phyloP scores from a whole-genome alignment of 2,329 filamentous ascomycete species.

The Cercospora sojina region DNA sequence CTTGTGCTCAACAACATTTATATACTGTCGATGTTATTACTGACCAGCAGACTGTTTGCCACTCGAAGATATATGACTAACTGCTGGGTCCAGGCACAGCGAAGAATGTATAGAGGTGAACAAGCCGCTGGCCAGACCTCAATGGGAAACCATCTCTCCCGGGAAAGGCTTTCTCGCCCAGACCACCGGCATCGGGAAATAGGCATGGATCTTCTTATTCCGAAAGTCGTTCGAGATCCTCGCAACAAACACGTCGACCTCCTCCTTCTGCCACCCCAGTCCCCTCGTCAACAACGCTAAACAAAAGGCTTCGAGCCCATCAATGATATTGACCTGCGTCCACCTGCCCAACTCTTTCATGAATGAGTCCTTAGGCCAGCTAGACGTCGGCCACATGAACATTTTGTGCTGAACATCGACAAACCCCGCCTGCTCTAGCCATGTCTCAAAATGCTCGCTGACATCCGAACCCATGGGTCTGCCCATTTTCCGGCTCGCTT shows the following conservation, averaged over 20 bases:
- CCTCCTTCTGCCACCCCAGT: conserved; percentile 45
- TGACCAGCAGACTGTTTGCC: not conserved
- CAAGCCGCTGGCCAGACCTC: not conserved
- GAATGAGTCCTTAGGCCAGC: conserved; percentile 50
- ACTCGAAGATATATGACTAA: not conserved
- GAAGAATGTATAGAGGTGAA: not conserved
- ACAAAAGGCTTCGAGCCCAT: conserved; percentile 46
- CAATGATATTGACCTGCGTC: conserved; percentile 44
- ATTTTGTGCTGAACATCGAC: conserved; percentile 44
- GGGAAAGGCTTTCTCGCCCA: conserved; percentile 37
- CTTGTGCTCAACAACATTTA: not conserved
- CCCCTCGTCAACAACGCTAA: conserved; percentile 44
- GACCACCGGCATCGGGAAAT: conserved; percentile 42
- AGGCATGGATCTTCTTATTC: conserved; percentile 40
- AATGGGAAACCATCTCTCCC: conserved; percentile 21
- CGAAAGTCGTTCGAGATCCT: conserved; percentile 37
- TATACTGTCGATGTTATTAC: not conserved
- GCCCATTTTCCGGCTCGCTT: conserved; percentile 43
- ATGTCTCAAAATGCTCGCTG: conserved; percentile 40
- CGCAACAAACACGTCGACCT: conserved; percentile 47
- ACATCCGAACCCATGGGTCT: conserved; percentile 44
- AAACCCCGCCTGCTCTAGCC: conserved; percentile 46
- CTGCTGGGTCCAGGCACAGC: not conserved
- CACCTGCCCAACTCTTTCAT: conserved; percentile 53
- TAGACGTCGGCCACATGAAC: conserved; percentile 45